phyloP scores from a whole-genome alignment of 2,329 filamentous ascomycete genomes.

The Metarhizium humberi region DNA sequence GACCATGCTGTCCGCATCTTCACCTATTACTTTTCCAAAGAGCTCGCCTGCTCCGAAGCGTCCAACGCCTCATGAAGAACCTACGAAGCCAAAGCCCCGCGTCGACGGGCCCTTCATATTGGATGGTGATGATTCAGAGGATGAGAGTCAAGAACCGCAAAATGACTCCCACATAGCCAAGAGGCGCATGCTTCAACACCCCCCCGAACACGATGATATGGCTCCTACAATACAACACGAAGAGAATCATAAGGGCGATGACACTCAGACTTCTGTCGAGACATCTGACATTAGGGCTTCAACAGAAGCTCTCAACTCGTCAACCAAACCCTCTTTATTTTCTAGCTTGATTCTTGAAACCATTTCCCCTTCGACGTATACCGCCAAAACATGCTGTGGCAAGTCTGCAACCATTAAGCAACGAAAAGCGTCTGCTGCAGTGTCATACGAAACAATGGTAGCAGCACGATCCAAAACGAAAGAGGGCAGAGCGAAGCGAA shows the following conservation, averaged over 20 bases:
- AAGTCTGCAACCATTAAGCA: conserved; percentile 45
- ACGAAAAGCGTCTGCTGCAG: conserved; percentile 33
- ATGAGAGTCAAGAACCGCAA: conserved; percentile 10
- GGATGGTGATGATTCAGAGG: conserved; percentile 27
- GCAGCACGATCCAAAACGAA: conserved; percentile 57
- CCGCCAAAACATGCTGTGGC: conserved; percentile 47
- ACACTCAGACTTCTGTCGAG: background rate
- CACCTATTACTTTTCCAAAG: conserved; percentile 45
- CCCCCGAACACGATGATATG: conserved; percentile 3
- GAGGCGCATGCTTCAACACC: conserved; percentile 21
- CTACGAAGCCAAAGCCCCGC: conserved; percentile 24
- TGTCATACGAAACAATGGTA: conserved; percentile 58
- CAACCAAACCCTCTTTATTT: conserved; percentile 16
- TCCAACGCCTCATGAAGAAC: conserved; percentile 24
- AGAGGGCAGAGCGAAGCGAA: conserved; percentile 59
- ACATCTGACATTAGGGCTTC: background rate
- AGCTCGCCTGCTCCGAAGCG: conserved; percentile 35
- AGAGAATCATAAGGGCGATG: background rate
- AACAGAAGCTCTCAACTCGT: conserved; percentile 9
- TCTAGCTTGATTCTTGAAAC: conserved; percentile 16
- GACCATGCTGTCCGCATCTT: conserved; percentile 50
- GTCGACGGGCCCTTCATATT: conserved; percentile 28
- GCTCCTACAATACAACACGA: conserved; percentile 3
- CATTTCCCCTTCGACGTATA: conserved; percentile 24
- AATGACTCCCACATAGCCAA: conserved; percentile 16